These are phyloP conservation scores for Musa itinerans DNA, from an alignment of 176 grass and related monocot genomes.

Conservation along the genomic window DNA sequence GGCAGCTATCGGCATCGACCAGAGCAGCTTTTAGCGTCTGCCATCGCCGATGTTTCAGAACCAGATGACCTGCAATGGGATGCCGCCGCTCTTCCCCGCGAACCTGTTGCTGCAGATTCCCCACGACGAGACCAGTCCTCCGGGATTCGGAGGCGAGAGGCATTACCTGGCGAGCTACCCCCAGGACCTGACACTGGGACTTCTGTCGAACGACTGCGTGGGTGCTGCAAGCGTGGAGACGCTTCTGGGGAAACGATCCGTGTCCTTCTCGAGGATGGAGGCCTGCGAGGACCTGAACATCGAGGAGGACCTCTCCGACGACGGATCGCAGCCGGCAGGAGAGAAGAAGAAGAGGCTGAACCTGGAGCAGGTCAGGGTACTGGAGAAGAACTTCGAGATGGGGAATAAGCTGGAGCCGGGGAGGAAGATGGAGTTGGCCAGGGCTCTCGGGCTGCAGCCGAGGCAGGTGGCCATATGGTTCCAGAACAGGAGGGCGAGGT, in stretches of 20 bases:
- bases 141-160: not conserved
- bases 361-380: not conserved
- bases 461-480: slow-evolving; percentile 1
- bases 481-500: not conserved
- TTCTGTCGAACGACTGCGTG: not conserved
- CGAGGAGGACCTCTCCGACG: not conserved
- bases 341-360: not conserved
- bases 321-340: not conserved
- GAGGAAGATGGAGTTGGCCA: not conserved
- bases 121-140: not conserved
- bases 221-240: not conserved
- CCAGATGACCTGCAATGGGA: not conserved
- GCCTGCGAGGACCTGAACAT: not conserved
- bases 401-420: slow-evolving; percentile 3
- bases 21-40: no score
- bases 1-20: no score
- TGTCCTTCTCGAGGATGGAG: not conserved
- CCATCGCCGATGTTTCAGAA: not conserved
- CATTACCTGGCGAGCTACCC: not conserved
- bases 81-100: not conserved
- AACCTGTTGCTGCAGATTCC: not conserved
- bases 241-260: not conserved
- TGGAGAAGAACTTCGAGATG: slow-evolving; percentile 5
- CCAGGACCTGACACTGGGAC: no score
- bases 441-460: not conserved